Base-by-base conservation (phyloP, 169 alveolate genomes). In the Cryptosporidium meleagridis region DNA sequence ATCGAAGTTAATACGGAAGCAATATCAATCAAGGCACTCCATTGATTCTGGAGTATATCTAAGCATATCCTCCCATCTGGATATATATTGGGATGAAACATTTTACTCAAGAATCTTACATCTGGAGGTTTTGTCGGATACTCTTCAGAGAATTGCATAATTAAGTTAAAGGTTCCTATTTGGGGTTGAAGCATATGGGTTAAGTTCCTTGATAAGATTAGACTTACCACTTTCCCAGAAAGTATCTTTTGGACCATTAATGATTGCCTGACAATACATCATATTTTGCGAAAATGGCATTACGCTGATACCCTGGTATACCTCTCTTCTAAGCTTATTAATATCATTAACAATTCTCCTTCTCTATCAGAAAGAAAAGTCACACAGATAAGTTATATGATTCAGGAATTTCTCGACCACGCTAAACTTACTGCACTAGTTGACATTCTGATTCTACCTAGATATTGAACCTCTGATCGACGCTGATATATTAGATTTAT, bases 21-120 rank as follows among this genome's bases (percentile, higher is more conserved):
- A 44, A 98, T 96, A 93, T 98, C 99, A 91, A 97, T 97, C 80
- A 97, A 97, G 6, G 99, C 99, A 75, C 99, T 96, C 99, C 99
- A 98, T 93, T 97, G 98, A 73, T 96, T 97, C 91, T 96, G 98
- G 53, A 96, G 94, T 21, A 96, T 96, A 80, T 96, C 98, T 35
- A 97, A 95, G 87, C 99, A 98, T 87, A 98, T 97, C 61, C 96
- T 93, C 23, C 99, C 99, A 92, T 96, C 98, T 53, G 95, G 96
- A 91, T 97, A 97, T 70, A 97, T 97, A 93, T 96, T 96, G 3
- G 98, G 97, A 75, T 94, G 97, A 59, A 93, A 96, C 71, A 95
- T 93, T 61, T 75, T 87, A 55, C 98, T 93, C 44, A 92, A 71
- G 84, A 96, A 93, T 75, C 94, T 86, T 6, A 95, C 95, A 37